A percentile compares a stretch with the other conserved stretches of the same genome.
Evolutionary conservation across 768 basidiomycete genomes (phyloP).

Genomic region (Suillus occidentalis): DNA sequence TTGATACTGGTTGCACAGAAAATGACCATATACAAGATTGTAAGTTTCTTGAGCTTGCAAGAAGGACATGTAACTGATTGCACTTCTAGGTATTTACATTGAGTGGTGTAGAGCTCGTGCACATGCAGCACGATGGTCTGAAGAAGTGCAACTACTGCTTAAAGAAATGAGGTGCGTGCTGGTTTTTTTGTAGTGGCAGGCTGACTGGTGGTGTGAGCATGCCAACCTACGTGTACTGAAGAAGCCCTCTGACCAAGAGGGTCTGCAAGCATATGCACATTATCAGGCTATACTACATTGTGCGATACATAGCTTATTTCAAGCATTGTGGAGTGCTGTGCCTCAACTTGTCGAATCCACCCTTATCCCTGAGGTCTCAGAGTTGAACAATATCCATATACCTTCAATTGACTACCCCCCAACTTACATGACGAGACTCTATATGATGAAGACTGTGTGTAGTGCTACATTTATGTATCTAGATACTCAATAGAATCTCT

Average conservation of each 20-base stretch:
- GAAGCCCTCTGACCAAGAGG: background rate
- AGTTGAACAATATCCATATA: background rate
- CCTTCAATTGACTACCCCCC: background rate
- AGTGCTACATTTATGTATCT: background rate
- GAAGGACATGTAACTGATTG: background rate
- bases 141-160: constrained; percentile 23
- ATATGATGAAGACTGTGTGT: background rate
- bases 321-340: background rate
- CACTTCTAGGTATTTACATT: constrained; percentile 16
- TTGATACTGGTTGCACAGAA: background rate
- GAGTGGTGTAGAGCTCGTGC: constrained; percentile 19
- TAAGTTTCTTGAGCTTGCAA: background rate
- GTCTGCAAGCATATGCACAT: constrained; percentile 12
- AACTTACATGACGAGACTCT: background rate
- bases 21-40: background rate
- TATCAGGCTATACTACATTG: constrained; percentile 2
- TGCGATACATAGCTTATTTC: background rate
- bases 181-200: constrained; percentile 18
- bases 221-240: background rate
- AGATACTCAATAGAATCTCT: background rate
- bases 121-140: constrained; percentile 15
- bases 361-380: background rate
- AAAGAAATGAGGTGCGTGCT: constrained; percentile 25
- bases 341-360: background rate
- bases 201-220: constrained; percentile 16